These are phyloP conservation scores for Termitomyces sp. DNA, from an alignment of 768 basidiomycete genomes.

Conservation along the genomic window DNA sequence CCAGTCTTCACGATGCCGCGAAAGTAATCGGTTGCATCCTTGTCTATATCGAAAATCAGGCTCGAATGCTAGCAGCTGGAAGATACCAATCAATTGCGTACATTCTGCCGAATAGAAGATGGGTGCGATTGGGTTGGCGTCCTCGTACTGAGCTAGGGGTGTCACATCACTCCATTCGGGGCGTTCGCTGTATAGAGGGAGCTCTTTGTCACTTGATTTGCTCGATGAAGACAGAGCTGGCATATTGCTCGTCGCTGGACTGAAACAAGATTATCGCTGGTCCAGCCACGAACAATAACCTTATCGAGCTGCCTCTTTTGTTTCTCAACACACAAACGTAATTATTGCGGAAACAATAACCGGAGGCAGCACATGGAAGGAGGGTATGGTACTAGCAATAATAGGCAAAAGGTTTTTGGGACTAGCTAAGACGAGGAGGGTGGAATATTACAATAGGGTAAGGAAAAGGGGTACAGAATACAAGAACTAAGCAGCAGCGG, in stretches of 20 bases:
- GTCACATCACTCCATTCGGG: slow-evolving; percentile 77
- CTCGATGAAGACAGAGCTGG: slow-evolving; percentile 7
- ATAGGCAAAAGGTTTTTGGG: background rate
- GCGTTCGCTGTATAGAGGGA: slow-evolving; percentile 50
- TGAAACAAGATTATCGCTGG: background rate
- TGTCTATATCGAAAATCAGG: slow-evolving; percentile 47
- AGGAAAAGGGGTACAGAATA: slow-evolving; percentile 10
- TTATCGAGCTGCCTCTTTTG: background rate
- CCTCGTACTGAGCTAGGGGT: slow-evolving; percentile 81
- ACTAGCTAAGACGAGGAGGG: slow-evolving; percentile 8
- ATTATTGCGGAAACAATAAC: slow-evolving; percentile 1
- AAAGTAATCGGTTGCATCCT: slow-evolving; percentile 90
- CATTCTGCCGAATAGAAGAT: slow-evolving; percentile 91
- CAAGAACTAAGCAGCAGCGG: slow-evolving; percentile 16
- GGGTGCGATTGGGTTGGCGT: slow-evolving; percentile 73
- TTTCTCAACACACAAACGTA: background rate
- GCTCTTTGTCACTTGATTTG: slow-evolving; percentile 6
- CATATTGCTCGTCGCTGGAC: slow-evolving; percentile 6
- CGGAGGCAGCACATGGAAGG: background rate
- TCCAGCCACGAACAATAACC: background rate
- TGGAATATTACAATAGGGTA: slow-evolving; percentile 13
- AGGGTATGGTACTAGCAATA: slow-evolving; percentile 3
- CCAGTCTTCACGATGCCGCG: slow-evolving; percentile 72
- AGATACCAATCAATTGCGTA: slow-evolving; percentile 33
- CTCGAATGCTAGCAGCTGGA: background rate